Base-by-base conservation (phyloP, 1,139 yeast genomes). In the Debaryomyces fabryi region DNA sequence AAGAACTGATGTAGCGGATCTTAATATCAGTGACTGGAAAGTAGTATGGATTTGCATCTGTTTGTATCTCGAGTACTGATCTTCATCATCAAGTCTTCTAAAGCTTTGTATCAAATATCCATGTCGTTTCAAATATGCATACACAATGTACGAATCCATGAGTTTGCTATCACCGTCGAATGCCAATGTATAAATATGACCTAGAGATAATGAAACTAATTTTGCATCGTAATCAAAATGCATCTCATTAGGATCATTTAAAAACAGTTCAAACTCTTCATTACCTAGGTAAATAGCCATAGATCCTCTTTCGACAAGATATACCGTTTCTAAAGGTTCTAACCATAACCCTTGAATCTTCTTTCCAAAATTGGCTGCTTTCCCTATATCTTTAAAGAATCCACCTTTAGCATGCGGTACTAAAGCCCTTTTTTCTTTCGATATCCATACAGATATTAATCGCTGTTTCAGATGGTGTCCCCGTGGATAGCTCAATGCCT, bases 261-360 rank as follows among this genome's bases (percentile, higher is more conserved):
- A 36, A 50, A 58, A 63, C 25, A 53, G 41, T 1, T 44, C 41
- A 45, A 60, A 61, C 18, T 52, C 53, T 3, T 56, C 58, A 44
- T 57, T 58, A 9, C 62, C 61, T 48, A 73, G 65, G 61, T 74
- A 82, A 18, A 88, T 81, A 23, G 82, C 72, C 63, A 90, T 72
- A 1, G 90, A 81, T 0, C 98, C 98, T 60, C 98, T 74, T 64
- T 92, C 97, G 2, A 85, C 81, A 48, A 92, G 71, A 63, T 91
- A 92, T 0, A 90, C 69, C 4, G 85, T 78, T 58, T 92, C 98
- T 50, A 88, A 82, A 9, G 82, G 79, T 18, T 69, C 71, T 37
- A 92, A 69, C 73, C 81, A 75, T 20, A 71, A 52, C 20, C 78
- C 72, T 23, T 67, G 67, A 2, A 55, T 46, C 39, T 60, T 61